Conservation (phyloP, 495 filamentous ascomycete species). For the Penicillium ochrochloron region DNA sequence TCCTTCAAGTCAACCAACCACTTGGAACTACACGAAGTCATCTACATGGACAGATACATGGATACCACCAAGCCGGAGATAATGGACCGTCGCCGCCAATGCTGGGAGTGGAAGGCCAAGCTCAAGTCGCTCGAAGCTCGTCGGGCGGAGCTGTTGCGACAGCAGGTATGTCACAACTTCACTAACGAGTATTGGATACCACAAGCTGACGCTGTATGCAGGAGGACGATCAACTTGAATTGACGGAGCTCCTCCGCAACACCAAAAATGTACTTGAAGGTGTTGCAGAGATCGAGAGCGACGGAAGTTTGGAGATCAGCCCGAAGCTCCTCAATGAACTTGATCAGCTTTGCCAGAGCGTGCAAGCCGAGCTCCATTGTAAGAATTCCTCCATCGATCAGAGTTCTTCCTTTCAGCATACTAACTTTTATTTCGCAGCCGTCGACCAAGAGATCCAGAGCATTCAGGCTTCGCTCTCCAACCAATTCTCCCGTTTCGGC, state of each 20-base stretch:
- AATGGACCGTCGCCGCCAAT: slow-evolving; percentile 62
- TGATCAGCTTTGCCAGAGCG: slow-evolving; percentile 37
- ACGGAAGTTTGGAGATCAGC: slow-evolving; percentile 38
- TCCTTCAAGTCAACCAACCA: slow-evolving; percentile 80
- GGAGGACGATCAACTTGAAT: slow-evolving; percentile 43
- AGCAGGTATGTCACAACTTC: slow-evolving; percentile 41
- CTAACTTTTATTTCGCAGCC: slow-evolving; percentile 31
- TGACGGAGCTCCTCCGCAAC: slow-evolving; percentile 35
- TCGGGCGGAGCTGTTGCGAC: slow-evolving; percentile 49
- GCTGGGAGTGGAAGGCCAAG: slow-evolving; percentile 75
- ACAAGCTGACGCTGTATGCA: slow-evolving; percentile 28
- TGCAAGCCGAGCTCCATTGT: slow-evolving; percentile 45
- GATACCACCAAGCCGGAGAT: slow-evolving; percentile 64
- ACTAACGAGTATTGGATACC: background rate
- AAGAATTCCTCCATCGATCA: slow-evolving; percentile 18
- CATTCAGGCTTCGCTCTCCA: slow-evolving; percentile 56
- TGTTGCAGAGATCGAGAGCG: slow-evolving; percentile 30
- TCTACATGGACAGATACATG: slow-evolving; percentile 92
- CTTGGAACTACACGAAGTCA: slow-evolving; percentile 70
- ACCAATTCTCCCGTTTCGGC: slow-evolving; percentile 61
- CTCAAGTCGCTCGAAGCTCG: slow-evolving; percentile 59
- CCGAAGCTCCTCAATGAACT: slow-evolving; percentile 37
- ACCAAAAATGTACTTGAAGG: slow-evolving; percentile 40
- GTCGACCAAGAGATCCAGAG: slow-evolving; percentile 56
- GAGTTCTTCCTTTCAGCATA: background rate